Conservation (phyloP, 495 filamentous ascomycete genomes). For the Penicillium cosmopolitanum region DNA sequence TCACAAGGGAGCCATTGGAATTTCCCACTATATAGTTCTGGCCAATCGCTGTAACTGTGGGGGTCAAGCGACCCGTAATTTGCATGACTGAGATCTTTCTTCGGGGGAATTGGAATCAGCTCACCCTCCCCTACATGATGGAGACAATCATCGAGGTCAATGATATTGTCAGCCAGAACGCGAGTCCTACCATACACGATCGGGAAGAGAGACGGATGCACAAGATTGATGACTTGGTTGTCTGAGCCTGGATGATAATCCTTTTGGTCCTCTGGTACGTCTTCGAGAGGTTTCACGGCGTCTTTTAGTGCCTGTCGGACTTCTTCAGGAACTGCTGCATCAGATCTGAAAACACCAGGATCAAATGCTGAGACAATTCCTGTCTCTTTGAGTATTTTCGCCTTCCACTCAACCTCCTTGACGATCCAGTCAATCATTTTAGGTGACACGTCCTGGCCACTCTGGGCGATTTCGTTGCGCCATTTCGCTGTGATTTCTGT, state of each 20-base stretch:
- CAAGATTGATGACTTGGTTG: background rate
- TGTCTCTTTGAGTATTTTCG: background rate
- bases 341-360: background rate
- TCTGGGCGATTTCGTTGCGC: background rate
- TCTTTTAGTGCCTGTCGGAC: background rate
- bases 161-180: background rate
- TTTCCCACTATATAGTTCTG: background rate
- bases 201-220: background rate
- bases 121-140: background rate
- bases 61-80: too few relatives aligned
- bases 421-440: background rate
- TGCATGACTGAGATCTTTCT: background rate
- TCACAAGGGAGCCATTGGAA: constrained; percentile 3
- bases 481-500: background rate
- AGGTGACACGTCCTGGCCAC: background rate
- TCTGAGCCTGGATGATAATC: background rate
- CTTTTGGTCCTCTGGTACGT: background rate
- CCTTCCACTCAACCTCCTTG: background rate
- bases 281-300: background rate
- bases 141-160: background rate
- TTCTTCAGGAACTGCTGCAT: background rate
- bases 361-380: background rate
- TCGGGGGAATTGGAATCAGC: background rate
- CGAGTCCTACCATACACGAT: background rate
- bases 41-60: too few relatives aligned